Evolutionary conservation across 352 stramenopile species (phyloP).

Genomic region (Phytopythium mirpurense): DNA sequence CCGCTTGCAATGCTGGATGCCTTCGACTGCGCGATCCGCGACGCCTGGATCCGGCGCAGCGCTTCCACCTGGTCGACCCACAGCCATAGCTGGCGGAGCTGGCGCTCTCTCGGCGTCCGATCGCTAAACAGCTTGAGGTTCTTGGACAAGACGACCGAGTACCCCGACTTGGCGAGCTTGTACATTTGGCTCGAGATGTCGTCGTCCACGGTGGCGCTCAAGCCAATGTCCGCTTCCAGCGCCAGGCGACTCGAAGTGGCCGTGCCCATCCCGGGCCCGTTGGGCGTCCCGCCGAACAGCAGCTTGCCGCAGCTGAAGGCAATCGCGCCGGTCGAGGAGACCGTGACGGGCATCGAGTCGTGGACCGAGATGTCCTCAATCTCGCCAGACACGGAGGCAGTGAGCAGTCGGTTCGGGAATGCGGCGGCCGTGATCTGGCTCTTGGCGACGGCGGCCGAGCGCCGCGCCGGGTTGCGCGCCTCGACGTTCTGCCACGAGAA

Average conservation of each 20-base stretch:
- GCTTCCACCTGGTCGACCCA: slow-evolving; percentile 84
- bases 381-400: slow-evolving; percentile 59
- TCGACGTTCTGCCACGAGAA: slow-evolving; percentile 80
- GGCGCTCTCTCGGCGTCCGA: slow-evolving; percentile 28
- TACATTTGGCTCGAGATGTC: slow-evolving; percentile 80
- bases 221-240: slow-evolving; percentile 25
- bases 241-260: slow-evolving; percentile 30
- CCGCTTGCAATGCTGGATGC: slow-evolving; percentile 20
- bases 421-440: slow-evolving; percentile 41
- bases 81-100: slow-evolving; percentile 66
- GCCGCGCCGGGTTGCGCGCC: slow-evolving; percentile 10
- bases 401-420: slow-evolving; percentile 80
- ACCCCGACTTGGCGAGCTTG: slow-evolving; percentile 64
- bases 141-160: slow-evolving; percentile 71
- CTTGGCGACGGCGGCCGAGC: slow-evolving; percentile 17
- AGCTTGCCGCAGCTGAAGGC: slow-evolving; percentile 73
- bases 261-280: slow-evolving; percentile 22
- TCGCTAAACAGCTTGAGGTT: slow-evolving; percentile 68
- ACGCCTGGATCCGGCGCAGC: slow-evolving; percentile 55
- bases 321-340: slow-evolving; percentile 64
- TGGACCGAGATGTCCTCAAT: slow-evolving; percentile 87
- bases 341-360: slow-evolving; percentile 76
- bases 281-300: slow-evolving; percentile 49
- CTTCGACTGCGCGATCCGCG: slow-evolving; percentile 40
- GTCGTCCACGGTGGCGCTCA: slow-evolving; percentile 24